Base-by-base conservation (phyloP, 192 early-diverging fungal genomes). In the Backusella morwellensis region DNA sequence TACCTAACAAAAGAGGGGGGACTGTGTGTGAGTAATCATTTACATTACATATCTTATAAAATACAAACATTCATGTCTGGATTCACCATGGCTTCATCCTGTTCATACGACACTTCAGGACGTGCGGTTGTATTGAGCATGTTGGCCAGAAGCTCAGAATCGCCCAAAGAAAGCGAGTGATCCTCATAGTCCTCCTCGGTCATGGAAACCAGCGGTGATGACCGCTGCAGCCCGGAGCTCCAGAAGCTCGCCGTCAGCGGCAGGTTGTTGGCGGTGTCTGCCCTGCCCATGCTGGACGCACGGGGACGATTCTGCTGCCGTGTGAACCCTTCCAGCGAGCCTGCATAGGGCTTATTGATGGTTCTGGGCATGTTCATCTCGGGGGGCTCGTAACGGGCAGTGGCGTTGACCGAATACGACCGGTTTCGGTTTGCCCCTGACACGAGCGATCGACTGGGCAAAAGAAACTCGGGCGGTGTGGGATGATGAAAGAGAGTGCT, bases 351-450 rank as follows among this genome's bases (percentile, higher is more conserved):
- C 29, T 68, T 34, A 8, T 42, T 35, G 26, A 32, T 67, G 74
- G 40, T 35, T 40, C 38, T 40, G 0, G 34, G 15, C 1, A 41
- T 14, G 36, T 44, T 40, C 23, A n/a, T 69, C 7, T 68, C 66
- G 9, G 35, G 35, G 29, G 29, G 29, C 9, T 73, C 68, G 11
- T 79, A 79, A 23, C 66, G 36, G 7, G 42, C 41, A 15, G 73
- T 74, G 41, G 72, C 68, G 35, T 68, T 75, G 19, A 75, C 68
- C 40, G 79, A 80, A 66, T 80, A 80, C 2, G 79, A 80, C 26
- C 79, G 68, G 36, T 50, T 54, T 52, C 79, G 74, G 11, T 63
- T 56, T 2, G 66, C 35, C 19, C 66, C 41, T 52, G 40, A 59
- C 3, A 59, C 3, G 26, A 59, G 56, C 3, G 56, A 59, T 29